Evolutionary conservation across 352 stramenopile species (phyloP), one percentile per base, ranked within the genome.

Genomic region (Phytophthora syringae): DNA sequence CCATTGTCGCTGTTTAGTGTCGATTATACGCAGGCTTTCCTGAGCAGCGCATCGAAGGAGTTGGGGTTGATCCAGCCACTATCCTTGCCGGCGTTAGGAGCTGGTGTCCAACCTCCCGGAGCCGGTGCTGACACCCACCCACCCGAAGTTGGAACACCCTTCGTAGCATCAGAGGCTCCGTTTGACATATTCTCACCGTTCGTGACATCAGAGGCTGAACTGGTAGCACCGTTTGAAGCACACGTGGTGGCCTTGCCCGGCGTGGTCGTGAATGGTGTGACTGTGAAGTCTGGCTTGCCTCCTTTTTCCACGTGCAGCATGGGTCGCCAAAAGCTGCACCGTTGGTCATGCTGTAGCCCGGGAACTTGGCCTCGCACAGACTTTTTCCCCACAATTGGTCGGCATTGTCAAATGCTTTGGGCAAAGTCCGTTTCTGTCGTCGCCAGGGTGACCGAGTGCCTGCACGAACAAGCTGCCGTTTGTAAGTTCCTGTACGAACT

Each of bases 281-380:
- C 70, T 1, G 52, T 67, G 43, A 78, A 78, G 39, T 81, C 70
- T 7, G 73, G 52, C 1, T 56, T 73, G 12, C 55, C 73, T 63
- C 61, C 37, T 64, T 68, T 11, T 67, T 72, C 76, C 76, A 84
- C 28, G 61, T 79, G 70, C 76, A 84, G 49, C 76, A 84, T 39
- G 72, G 72, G 57, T 84, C 76, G 20, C 76, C 75, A 52, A 84
- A 79, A 11, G 68, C 73, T n/a, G 64, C 62, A 27, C 74, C 73
- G 54, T 64, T 72, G 20, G 66, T 72, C 59, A 72, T 72, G 37
- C 16, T 60, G 2, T 43, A 59, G 11, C 58, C 57, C 7, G 52
- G 45, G 30, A 74, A 70, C 13, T 44, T 65, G 9, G 40, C 32
- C n/a, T 50, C 22, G 20, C 59, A 69, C 18, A 73, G 16, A 22